Conservation (phyloP, 345 rosid genomes). For the Zanthoxylum bungeanum region DNA sequence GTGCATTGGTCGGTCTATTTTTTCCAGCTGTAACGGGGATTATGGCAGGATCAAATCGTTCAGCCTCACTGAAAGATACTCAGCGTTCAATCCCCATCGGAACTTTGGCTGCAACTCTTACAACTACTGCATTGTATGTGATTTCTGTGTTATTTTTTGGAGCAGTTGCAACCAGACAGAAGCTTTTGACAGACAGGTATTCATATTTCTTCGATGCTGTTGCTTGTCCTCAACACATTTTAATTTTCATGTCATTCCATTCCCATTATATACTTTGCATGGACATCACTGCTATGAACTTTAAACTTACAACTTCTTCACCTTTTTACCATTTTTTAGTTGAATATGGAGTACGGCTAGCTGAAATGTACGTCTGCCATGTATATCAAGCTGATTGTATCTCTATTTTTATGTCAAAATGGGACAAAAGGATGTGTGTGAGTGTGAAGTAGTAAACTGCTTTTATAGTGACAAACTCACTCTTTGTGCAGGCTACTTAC, state of each 20-base stretch:
- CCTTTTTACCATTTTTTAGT: background rate
- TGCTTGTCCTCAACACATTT: background rate
- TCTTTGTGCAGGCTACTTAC: constrained; percentile 67
- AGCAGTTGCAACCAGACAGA: constrained; percentile 83
- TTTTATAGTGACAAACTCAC: constrained; percentile 12
- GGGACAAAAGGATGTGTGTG: background rate
- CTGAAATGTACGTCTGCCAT: background rate
- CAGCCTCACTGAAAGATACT: constrained; percentile 91
- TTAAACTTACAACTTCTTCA: background rate
- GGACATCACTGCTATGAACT: background rate
- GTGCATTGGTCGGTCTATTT: constrained; percentile 95
- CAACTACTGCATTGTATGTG: constrained; percentile 73
- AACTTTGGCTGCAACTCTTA: constrained; percentile 90
- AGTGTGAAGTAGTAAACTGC: background rate
- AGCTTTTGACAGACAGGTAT: constrained; percentile 93
- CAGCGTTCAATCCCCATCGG: constrained; percentile 96
- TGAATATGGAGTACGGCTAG: background rate
- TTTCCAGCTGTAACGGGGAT: constrained; percentile 99
- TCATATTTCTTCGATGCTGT: background rate
- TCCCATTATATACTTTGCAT: background rate
- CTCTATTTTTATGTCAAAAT: background rate
- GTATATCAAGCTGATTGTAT: background rate
- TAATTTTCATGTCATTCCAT: background rate
- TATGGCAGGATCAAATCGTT: constrained; percentile 99
- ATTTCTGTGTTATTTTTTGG: constrained; percentile 83